These are phyloP conservation scores for Thielaviopsis musarum DNA, from an alignment of 2,329 filamentous ascomycete species.

Conservation along the genomic window DNA sequence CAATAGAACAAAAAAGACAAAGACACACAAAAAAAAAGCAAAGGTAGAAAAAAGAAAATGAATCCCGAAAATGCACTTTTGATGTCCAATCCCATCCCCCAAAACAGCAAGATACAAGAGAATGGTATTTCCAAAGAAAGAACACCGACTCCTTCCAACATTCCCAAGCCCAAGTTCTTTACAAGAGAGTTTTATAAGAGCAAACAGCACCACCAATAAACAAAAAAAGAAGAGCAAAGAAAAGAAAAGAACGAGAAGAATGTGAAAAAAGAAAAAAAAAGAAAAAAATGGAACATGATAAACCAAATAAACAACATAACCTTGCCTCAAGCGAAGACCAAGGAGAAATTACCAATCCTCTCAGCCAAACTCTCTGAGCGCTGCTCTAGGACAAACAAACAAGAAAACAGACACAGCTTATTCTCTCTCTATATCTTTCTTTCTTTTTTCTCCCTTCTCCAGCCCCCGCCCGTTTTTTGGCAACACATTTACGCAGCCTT, in stretches of 20 bases:
- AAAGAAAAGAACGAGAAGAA: not conserved
- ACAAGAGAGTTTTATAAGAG: not conserved
- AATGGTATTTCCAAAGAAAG: not conserved
- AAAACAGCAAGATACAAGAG: not conserved
- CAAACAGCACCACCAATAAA: constrained; percentile 1
- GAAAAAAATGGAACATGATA: constrained; percentile 14
- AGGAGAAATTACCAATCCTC: constrained; percentile 4
- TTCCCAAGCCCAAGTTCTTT: not conserved
- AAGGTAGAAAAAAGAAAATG: not conserved
- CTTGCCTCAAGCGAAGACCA: constrained; percentile 10
- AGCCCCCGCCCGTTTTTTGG: not conserved
- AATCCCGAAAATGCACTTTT: constrained; percentile 1
- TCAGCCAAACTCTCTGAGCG: not conserved
- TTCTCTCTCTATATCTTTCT: not conserved
- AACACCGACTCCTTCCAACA: not conserved
- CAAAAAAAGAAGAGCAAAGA: constrained; percentile 13
- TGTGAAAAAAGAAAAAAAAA: constrained; percentile 15
- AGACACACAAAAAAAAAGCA: not conserved
- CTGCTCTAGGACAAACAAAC: constrained; percentile 2
- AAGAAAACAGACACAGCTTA: constrained; percentile 5
- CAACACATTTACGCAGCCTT: constrained; percentile 20
- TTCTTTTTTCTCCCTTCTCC: no score
- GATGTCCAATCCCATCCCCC: not conserved
- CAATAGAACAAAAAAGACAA: not conserved
- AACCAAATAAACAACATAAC: constrained; percentile 16